Conservation (phyloP, 2,329 filamentous ascomycete species). For the Coniosporium uncinatum region DNA sequence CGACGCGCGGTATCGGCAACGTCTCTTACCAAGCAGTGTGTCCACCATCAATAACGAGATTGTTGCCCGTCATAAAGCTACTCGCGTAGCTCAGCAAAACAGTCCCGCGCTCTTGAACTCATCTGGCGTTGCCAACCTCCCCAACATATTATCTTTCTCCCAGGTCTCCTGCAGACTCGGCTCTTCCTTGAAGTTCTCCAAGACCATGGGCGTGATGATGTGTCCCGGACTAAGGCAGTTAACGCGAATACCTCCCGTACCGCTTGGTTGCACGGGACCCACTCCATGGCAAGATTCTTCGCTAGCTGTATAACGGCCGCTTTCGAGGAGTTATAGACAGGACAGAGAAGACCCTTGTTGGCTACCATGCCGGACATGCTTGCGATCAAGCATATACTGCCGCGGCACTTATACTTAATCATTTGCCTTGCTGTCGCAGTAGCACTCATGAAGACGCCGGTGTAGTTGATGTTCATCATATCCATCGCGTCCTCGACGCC, state of each 20-base stretch:
- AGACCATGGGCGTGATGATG: conserved; percentile 26
- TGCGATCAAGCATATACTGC: conserved; percentile 42
- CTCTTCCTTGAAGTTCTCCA: conserved; percentile 19
- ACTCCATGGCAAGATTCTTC: conserved; percentile 2
- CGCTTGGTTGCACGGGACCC: conserved; percentile 6
- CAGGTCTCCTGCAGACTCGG: conserved; percentile 16
- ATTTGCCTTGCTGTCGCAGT: conserved; percentile 41
- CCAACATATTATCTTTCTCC: conserved; percentile 23
- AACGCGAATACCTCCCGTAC: conserved; percentile 17
- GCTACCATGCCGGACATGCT: conserved; percentile 45
- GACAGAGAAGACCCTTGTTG: conserved; percentile 30
- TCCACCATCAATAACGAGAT: conserved; percentile 3
- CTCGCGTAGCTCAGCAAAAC: conserved; percentile 26
- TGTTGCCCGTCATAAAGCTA: conserved; percentile 2
- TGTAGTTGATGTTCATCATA: conserved; percentile 42
- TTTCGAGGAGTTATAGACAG: conserved; percentile 8
- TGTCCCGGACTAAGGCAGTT: conserved; percentile 24
- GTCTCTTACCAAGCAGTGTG: conserved; percentile 3
- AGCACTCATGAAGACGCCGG: conserved; percentile 41
- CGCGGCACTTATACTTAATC: conserved; percentile 38
- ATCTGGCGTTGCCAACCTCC: conserved; percentile 24
- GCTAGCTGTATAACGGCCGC: conserved; percentile 3
- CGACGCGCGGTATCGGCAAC: no score
- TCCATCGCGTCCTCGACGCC: conserved; percentile 31
- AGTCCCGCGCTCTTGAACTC: conserved; percentile 30